A percentile compares a stretch with the other conserved stretches of the same genome.
phyloP scores from a whole-genome alignment of 2,329 filamentous ascomycete genomes.

The Pestalotiopsis sp. region DNA sequence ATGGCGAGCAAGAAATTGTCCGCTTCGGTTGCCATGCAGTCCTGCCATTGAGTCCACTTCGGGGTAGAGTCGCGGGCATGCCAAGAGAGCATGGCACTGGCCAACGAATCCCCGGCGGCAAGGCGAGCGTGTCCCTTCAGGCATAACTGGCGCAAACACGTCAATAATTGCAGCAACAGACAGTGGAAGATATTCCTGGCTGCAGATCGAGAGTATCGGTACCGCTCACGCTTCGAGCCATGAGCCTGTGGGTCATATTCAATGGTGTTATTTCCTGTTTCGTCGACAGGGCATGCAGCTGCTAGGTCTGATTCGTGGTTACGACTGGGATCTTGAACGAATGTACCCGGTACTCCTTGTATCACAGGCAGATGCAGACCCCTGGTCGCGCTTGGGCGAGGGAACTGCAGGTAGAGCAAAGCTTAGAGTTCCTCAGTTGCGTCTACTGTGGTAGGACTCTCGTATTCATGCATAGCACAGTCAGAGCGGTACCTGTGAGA shows the following conservation, averaged over 20 bases:
- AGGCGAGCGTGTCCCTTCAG: neutral
- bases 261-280: neutral
- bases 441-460: slow-evolving; percentile 1
- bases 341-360: neutral
- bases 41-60: neutral
- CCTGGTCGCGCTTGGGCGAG: neutral
- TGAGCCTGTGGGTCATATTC: neutral
- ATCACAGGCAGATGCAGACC: neutral
- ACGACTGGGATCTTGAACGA: neutral
- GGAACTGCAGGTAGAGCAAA: neutral
- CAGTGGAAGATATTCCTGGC: neutral
- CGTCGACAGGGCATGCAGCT: neutral
- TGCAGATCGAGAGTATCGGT: neutral
- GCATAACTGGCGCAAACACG: neutral
- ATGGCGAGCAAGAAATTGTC: neutral
- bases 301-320: neutral
- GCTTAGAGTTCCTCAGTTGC: slow-evolving; percentile 4
- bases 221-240: neutral
- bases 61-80: neutral
- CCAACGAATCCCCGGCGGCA: neutral
- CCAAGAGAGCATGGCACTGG: neutral
- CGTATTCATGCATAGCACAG: slow-evolving; percentile 6
- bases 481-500: slow-evolving; percentile 3
- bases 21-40: neutral
- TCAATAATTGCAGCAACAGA: neutral